Percentiles rank a stretch among this genome's conserved stretches.
phyloP scores from a whole-genome alignment of 179 eudicot species.

The Patellifolia procumbens region DNA sequence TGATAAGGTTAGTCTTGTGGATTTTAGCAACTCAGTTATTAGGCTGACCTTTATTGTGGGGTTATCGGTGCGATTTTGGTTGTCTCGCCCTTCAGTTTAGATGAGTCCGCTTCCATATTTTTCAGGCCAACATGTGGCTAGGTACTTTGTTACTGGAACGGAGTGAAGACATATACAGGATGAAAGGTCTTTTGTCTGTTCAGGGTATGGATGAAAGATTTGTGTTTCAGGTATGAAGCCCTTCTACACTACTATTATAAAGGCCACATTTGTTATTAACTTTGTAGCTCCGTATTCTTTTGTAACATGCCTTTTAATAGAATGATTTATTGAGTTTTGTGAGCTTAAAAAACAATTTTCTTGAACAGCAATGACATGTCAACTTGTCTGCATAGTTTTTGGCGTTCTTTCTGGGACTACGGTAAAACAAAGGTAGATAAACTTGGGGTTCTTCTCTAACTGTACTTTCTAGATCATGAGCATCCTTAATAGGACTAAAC shows the following conservation, averaged over 20 bases:
- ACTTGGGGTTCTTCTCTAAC: too few relatives aligned
- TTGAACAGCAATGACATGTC: background rate
- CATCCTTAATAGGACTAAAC: too few relatives aligned
- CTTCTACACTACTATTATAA: background rate
- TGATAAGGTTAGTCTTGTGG: conserved; percentile 60
- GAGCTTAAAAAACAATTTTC: background rate
- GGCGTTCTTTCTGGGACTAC: too few relatives aligned
- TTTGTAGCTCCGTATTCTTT: background rate
- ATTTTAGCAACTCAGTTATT: background rate
- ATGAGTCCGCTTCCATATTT: conserved; percentile 14
- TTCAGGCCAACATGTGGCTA: conserved; percentile 95
- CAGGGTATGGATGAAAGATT: conserved; percentile 92
- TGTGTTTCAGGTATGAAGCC: conserved; percentile 80
- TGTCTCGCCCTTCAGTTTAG: background rate
- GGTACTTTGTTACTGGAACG: conserved; percentile 75
- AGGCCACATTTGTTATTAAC: background rate
- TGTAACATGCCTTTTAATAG: background rate
- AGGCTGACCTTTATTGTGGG: background rate
- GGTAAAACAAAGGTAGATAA: too few relatives aligned
- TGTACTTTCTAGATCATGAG: too few relatives aligned
- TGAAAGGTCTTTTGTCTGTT: conserved; percentile 94
- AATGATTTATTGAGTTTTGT: background rate
- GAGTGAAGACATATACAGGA: conserved; percentile 94
- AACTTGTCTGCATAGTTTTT: background rate
- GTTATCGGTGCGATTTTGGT: background rate